A percentile compares a stretch with the other conserved stretches of the same genome.
Evolutionary conservation across 1,284 basidiomycete genomes (phyloP).

Genomic region (Mycosarcoma mackinlayi): DNA sequence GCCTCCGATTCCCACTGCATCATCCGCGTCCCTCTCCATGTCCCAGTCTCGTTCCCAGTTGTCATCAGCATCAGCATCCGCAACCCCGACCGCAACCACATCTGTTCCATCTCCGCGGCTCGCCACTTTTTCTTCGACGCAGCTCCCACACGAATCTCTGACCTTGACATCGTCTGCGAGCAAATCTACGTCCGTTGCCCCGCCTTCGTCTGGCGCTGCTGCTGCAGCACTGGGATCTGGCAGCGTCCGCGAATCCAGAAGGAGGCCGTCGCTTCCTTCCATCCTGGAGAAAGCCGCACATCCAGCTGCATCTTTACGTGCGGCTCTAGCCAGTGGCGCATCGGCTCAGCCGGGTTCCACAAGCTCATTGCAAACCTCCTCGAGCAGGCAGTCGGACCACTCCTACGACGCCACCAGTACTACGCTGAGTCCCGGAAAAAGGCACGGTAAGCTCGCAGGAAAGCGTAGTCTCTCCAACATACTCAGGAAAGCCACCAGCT

Average conservation of each 20-base stretch:
- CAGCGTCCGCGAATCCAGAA: conserved; percentile 35
- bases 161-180: neutral
- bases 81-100: neutral
- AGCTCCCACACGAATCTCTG: neutral
- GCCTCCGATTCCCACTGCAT: conserved; percentile 18
- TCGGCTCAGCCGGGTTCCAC: conserved; percentile 10
- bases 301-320: conserved; percentile 57
- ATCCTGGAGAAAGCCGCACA: conserved; percentile 61
- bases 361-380: conserved; percentile 24
- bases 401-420: conserved; percentile 21
- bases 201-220: conserved; percentile 1
- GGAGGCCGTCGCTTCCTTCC: conserved; percentile 56
- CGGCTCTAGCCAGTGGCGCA: conserved; percentile 41
- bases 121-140: neutral
- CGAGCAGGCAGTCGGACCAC: conserved; percentile 15
- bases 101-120: conserved; percentile 2
- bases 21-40: conserved; percentile 21
- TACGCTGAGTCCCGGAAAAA: conserved; percentile 35
- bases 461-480: conserved; percentile 58
- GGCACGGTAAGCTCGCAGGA: conserved; percentile 26
- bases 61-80: conserved; percentile 2
- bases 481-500: conserved; percentile 49
- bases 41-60: conserved; percentile 2
- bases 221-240: conserved; percentile 2
- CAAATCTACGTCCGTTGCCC: conserved; percentile 17